Conservation (phyloP, 495 filamentous ascomycete genomes). For the Lepidopterella palustris region DNA sequence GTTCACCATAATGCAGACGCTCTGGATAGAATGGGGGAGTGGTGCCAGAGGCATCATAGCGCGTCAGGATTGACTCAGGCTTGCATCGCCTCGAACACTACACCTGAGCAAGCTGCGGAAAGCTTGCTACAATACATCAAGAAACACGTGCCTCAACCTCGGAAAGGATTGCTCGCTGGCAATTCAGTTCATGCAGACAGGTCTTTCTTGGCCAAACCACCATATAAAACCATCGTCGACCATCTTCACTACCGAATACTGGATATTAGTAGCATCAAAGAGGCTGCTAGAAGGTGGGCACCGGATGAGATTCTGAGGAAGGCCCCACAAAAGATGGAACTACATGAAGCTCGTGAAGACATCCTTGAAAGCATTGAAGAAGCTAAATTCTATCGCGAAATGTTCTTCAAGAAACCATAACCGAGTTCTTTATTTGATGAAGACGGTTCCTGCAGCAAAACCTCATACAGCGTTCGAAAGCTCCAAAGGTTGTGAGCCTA, state of each 20-base stretch:
- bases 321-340: constrained; percentile 63
- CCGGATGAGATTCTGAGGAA: constrained; percentile 48
- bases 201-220: constrained; percentile 67
- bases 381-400: constrained; percentile 69
- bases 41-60: constrained; percentile 61
- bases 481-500: too few relatives aligned
- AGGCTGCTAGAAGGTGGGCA: constrained; percentile 79
- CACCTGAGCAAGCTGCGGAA: constrained; percentile 62
- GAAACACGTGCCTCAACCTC: constrained; percentile 55
- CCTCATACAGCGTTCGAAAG: too few relatives aligned
- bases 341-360: constrained; percentile 81
- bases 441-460: too few relatives aligned
- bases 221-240: constrained; percentile 64
- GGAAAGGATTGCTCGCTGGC: constrained; percentile 69
- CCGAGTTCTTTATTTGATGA: neutral
- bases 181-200: constrained; percentile 90
- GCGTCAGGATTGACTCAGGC: constrained; percentile 72
- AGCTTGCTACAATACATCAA: constrained; percentile 72
- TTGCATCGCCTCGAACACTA: constrained; percentile 66
- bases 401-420: constrained; percentile 47
- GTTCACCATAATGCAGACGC: constrained; percentile 66
- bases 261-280: constrained; percentile 87
- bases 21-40: constrained; percentile 70
- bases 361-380: constrained; percentile 94
- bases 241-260: constrained; percentile 84